A percentile compares a stretch with the other conserved stretches of the same genome.
These are phyloP conservation scores for Talaromyces sp. DNA, from an alignment of 2,329 filamentous ascomycete species.

Conservation along the genomic window DNA sequence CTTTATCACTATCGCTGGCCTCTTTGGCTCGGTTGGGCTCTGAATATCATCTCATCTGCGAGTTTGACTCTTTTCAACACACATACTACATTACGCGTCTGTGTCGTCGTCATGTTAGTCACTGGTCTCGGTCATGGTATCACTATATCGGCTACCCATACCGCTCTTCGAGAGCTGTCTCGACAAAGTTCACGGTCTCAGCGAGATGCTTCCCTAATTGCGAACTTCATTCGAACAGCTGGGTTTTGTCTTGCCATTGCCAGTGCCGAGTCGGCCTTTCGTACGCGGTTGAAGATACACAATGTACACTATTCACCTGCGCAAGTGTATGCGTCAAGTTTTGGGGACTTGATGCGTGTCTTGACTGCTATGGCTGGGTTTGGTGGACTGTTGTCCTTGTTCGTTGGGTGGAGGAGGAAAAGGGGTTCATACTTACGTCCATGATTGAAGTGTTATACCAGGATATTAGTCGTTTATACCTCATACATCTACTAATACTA, in stretches of 20 bases:
- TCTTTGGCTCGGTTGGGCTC: conserved; percentile 15
- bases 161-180: conserved; percentile 1
- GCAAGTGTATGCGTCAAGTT: conserved; percentile 4
- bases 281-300: background rate
- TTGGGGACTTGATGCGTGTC: conserved; percentile 11
- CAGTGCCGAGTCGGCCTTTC: conserved; percentile 4
- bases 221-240: conserved; percentile 12
- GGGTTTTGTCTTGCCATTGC: conserved; percentile 13
- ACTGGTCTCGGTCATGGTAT: conserved; percentile 15
- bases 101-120: conserved; percentile 2
- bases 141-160: conserved; percentile 11
- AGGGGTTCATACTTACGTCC: background rate
- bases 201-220: conserved; percentile 11
- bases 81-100: background rate
- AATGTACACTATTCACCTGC: background rate
- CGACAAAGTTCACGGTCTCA: background rate
- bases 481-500: background rate
- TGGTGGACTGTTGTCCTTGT: conserved; percentile 11
- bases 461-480: background rate
- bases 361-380: conserved; percentile 9
- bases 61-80: background rate
- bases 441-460: background rate
- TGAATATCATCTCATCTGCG: conserved; percentile 14
- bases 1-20: conserved; percentile 12
- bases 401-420: background rate